Evolutionary conservation across 768 basidiomycete genomes (phyloP).

Genomic region (Ephemerocybe angulata): DNA sequence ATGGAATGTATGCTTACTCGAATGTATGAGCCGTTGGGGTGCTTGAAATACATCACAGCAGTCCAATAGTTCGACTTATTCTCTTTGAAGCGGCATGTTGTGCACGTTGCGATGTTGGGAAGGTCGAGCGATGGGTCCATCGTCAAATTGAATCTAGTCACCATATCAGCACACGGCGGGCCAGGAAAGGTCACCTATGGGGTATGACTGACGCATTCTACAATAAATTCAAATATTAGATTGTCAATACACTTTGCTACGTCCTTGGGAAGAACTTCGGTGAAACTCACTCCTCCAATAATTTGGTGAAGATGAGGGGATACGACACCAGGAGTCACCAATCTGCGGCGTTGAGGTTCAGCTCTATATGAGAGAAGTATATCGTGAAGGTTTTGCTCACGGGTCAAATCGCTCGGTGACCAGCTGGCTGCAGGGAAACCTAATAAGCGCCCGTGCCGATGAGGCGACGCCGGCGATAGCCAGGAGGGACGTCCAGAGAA

Average conservation of each 20-base stretch:
- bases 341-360: background rate
- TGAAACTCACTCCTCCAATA: background rate
- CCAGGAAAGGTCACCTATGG: background rate
- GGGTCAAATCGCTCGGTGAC: background rate
- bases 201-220: background rate
- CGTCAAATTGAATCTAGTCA: background rate
- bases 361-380: background rate
- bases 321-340: background rate
- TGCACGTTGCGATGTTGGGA: background rate
- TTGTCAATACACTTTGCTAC: background rate
- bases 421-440: background rate
- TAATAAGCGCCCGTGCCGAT: background rate
- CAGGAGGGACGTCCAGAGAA: too few relatives aligned
- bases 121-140: background rate
- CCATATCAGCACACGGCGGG: background rate
- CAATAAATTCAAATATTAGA: background rate
- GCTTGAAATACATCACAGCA: background rate
- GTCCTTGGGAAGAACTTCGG: background rate
- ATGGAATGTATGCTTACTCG: background rate
- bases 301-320: background rate
- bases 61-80: background rate
- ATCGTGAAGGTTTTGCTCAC: background rate
- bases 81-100: background rate
- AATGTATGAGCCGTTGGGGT: background rate
- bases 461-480: too few relatives aligned